Evolutionary conservation across 192 early-diverging fungal species (phyloP).

Genomic region (Backusella mclennaniae): DNA sequence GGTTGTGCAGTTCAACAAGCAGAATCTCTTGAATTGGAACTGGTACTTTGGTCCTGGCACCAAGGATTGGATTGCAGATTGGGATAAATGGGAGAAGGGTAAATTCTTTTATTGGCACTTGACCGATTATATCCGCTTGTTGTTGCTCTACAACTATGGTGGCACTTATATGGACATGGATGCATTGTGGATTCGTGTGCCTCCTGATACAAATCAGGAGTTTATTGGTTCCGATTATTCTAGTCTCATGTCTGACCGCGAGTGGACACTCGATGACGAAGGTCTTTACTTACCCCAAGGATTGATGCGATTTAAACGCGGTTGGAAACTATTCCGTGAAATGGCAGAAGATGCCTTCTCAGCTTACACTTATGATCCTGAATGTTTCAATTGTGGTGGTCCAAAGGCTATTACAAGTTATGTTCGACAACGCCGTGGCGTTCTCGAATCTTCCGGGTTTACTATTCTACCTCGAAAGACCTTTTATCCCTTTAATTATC

Average conservation of each 20-base stretch:
- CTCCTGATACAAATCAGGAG: slow-evolving; percentile 47
- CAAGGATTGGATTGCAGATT: slow-evolving; percentile 47
- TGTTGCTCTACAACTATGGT: slow-evolving; percentile 57
- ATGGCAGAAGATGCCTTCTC: slow-evolving; percentile 52
- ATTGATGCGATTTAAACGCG: slow-evolving; percentile 57
- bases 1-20: slow-evolving; percentile 52
- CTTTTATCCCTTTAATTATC: slow-evolving; percentile 51
- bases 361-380: slow-evolving; percentile 44
- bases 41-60: slow-evolving; percentile 60
- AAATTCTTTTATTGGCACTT: slow-evolving; percentile 53
- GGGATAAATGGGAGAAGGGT: slow-evolving; percentile 53
- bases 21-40: slow-evolving; percentile 46
- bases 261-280: slow-evolving; percentile 53
- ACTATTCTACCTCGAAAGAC: slow-evolving; percentile 43
- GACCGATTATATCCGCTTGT: slow-evolving; percentile 52
- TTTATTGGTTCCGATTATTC: slow-evolving; percentile 59
- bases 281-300: slow-evolving; percentile 54
- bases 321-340: slow-evolving; percentile 52
- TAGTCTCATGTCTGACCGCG: slow-evolving; percentile 37
- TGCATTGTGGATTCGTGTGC: slow-evolving; percentile 54
- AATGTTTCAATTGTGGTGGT: slow-evolving; percentile 60
- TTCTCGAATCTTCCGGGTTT: slow-evolving; percentile 45
- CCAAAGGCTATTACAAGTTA: slow-evolving; percentile 56
- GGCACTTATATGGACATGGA: slow-evolving; percentile 68
- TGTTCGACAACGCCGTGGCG: slow-evolving; percentile 41